A percentile compares a stretch with the other conserved stretches of the same genome.
Conservation (phyloP, 2,329 filamentous ascomycete genomes). For the Juglanconis sp. region DNA sequence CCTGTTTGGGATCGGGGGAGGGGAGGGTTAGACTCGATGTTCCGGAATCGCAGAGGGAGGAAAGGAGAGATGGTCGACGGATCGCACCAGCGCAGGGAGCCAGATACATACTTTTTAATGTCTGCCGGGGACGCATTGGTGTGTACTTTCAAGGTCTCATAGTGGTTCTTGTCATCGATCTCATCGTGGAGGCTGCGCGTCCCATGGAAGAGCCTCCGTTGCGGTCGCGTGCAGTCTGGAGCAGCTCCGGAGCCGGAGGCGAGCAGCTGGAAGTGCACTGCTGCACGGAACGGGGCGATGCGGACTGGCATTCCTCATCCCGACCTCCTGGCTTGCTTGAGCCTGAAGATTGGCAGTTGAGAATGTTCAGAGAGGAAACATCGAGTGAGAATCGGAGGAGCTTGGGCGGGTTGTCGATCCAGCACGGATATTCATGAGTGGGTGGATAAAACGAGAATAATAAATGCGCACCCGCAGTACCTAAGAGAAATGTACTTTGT, state of each 20-base stretch:
- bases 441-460: not conserved
- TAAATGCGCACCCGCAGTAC: not conserved
- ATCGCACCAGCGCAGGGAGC: not conserved
- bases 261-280: slow-evolving; percentile 20
- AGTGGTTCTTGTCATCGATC: slow-evolving; percentile 60
- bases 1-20: slow-evolving; percentile 31
- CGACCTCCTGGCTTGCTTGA: slow-evolving; percentile 27
- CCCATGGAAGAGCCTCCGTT: slow-evolving; percentile 25
- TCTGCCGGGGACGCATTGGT: slow-evolving; percentile 67
- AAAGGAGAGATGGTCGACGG: not conserved
- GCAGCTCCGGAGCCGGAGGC: slow-evolving; percentile 9
- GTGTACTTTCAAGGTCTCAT: slow-evolving; percentile 74
- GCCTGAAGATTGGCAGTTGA: slow-evolving; percentile 1
- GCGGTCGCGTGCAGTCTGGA: slow-evolving; percentile 7
- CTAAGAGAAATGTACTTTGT: not conserved
- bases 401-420: not conserved
- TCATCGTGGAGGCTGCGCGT: slow-evolving; percentile 27
- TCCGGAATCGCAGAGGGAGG: not conserved
- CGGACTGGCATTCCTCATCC: slow-evolving; percentile 64
- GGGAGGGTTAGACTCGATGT: not conserved
- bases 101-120: slow-evolving; percentile 69
- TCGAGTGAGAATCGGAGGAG: not conserved
- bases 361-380: not conserved
- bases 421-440: too few species aligned
- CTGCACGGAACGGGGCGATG: slow-evolving; percentile 28